These are phyloP conservation scores for Cladosporium sp. DNA, from an alignment of 2,329 filamentous ascomycete genomes.

Conservation along the genomic window DNA sequence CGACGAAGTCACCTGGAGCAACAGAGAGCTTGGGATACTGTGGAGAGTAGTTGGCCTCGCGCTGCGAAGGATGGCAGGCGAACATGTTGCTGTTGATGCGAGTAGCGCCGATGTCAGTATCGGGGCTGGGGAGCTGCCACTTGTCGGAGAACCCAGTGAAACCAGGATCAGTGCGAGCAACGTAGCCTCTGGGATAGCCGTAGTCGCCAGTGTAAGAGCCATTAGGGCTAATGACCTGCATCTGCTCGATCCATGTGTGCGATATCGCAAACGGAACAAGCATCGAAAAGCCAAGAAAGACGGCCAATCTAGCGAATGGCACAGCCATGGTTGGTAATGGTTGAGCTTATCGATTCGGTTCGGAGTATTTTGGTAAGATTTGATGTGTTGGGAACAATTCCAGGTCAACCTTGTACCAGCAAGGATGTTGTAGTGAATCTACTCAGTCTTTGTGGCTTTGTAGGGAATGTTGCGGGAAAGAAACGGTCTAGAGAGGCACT, in stretches of 20 bases:
- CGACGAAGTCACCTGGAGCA: conserved; percentile 42
- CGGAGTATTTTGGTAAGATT: background rate
- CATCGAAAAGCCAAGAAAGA: too few species aligned
- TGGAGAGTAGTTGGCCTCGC: conserved; percentile 48
- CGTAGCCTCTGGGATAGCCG: conserved; percentile 70
- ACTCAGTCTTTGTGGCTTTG: background rate
- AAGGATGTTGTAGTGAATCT: conserved; percentile 3
- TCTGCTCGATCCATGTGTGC: conserved; percentile 79
- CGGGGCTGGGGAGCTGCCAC: conserved; percentile 54
- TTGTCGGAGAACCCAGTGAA: conserved; percentile 56
- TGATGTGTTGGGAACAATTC: background rate
- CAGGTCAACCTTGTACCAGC: conserved; percentile 4
- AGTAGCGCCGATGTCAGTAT: conserved; percentile 35
- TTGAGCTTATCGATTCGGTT: background rate
- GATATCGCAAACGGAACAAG: conserved; percentile 32
- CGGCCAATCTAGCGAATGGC: too few species aligned
- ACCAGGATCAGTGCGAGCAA: conserved; percentile 49
- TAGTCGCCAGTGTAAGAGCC: conserved; percentile 64
- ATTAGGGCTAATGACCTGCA: conserved; percentile 63
- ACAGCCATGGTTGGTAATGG: background rate
- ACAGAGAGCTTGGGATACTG: conserved; percentile 59
- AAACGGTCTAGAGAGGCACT: background rate
- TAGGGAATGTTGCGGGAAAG: background rate
- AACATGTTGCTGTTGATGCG: conserved; percentile 47
- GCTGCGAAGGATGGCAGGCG: conserved; percentile 61